Evolutionary conservation across 805 yeast species (phyloP).

Genomic region (Priceomyces carsonii): DNA sequence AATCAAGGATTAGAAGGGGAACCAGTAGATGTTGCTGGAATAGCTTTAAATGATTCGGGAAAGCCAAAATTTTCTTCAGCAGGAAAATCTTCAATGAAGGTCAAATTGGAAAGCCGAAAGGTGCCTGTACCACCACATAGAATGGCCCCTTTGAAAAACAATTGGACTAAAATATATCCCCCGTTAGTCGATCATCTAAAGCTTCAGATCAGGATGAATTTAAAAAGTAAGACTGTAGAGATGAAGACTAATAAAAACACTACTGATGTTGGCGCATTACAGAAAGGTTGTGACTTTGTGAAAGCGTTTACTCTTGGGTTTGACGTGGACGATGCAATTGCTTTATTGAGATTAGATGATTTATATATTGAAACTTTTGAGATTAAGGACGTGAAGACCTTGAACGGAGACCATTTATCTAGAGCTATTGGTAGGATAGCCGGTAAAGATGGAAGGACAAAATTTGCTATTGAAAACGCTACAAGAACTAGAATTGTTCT

Average conservation of each 20-base stretch:
- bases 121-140: conserved; percentile 96
- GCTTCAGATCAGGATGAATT: conserved; percentile 93
- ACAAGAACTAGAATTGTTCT: conserved; percentile 96
- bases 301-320: conserved; percentile 95
- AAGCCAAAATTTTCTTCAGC: conserved; percentile 84
- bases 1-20: conserved; percentile 15
- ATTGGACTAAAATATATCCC: conserved; percentile 94
- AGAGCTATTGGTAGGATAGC: conserved; percentile 99
- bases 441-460: conserved; percentile 98
- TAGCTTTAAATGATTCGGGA: conserved; percentile 82
- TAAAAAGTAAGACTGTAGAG: conserved; percentile 84
- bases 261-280: conserved; percentile 90
- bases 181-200: conserved; percentile 94
- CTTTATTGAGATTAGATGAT: conserved; percentile 90
- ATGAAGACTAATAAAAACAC: conserved; percentile 80
- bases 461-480: conserved; percentile 97
- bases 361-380: conserved; percentile 96
- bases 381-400: conserved; percentile 92
- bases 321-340: conserved; percentile 96
- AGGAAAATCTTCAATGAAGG: conserved; percentile 58
- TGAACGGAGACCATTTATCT: conserved; percentile 93
- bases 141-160: conserved; percentile 86
- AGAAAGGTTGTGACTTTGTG: conserved; percentile 96
- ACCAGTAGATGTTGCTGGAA: conserved; percentile 19
- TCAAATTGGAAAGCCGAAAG: conserved; percentile 83